These are phyloP conservation scores for Pseudocercospora vitis DNA, from an alignment of 2,329 filamentous ascomycete species.

Conservation along the genomic window DNA sequence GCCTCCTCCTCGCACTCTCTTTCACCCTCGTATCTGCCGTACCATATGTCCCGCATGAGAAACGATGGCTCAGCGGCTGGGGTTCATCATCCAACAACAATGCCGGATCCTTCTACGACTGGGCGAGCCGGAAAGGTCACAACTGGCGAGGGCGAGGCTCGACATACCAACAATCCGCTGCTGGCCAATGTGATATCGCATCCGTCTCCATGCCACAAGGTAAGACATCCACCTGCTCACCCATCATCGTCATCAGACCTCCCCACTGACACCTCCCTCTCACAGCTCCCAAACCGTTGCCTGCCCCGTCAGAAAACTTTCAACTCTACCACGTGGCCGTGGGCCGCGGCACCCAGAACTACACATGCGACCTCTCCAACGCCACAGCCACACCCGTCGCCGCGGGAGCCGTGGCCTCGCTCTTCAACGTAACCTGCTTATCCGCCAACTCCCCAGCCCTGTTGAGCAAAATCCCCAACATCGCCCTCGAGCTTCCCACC, in stretches of 20 bases:
- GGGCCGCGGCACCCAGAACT: slow-evolving; percentile 90
- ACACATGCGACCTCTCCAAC: slow-evolving; percentile 69
- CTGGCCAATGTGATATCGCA: slow-evolving; percentile 18
- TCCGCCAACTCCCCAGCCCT: slow-evolving; percentile 68
- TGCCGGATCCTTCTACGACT: slow-evolving; percentile 9
- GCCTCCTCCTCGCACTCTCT: slow-evolving; percentile 25
- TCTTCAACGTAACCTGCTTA: slow-evolving; percentile 85
- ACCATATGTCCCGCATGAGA: slow-evolving; percentile 24
- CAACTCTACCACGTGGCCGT: slow-evolving; percentile 75
- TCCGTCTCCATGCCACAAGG: slow-evolving; percentile 25
- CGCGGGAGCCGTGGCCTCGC: slow-evolving; percentile 73
- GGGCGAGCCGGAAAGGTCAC: slow-evolving; percentile 20
- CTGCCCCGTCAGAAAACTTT: slow-evolving; percentile 60
- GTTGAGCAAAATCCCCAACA: slow-evolving; percentile 62
- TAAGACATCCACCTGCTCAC: slow-evolving; percentile 9
- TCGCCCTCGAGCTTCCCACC: slow-evolving; percentile 65
- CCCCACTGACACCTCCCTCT: background rate
- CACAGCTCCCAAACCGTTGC: slow-evolving; percentile 52
- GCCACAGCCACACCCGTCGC: slow-evolving; percentile 62
- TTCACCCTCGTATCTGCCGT: slow-evolving; percentile 23
- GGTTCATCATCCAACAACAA: slow-evolving; percentile 14
- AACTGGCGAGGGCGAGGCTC: slow-evolving; percentile 16
- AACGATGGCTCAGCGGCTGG: slow-evolving; percentile 22
- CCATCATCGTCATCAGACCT: background rate
- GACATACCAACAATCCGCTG: slow-evolving; percentile 1